Evolutionary conservation across 1,284 basidiomycete species (phyloP).

Genomic region (Ustilago cynodontis): DNA sequence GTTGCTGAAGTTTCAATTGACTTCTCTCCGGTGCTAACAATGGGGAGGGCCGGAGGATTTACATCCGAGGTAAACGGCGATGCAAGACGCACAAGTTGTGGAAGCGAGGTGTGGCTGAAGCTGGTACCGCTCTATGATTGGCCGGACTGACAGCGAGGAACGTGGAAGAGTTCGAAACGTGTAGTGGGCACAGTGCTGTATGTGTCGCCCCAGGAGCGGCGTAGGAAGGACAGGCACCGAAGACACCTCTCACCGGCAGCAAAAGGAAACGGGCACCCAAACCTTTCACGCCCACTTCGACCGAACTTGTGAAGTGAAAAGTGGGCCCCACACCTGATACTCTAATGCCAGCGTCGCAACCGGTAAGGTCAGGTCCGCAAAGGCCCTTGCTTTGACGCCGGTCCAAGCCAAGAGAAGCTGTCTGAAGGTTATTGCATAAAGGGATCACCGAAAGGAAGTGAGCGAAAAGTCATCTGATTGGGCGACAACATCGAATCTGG

Average conservation of each 20-base stretch:
- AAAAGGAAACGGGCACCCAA: not conserved
- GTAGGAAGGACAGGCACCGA: too few relatives aligned
- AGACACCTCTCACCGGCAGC: too few relatives aligned
- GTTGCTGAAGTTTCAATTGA: too few relatives aligned
- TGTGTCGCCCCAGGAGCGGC: too few relatives aligned
- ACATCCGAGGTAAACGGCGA: constrained; percentile 18
- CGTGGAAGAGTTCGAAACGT: not conserved
- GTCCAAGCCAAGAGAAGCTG: constrained; percentile 9
- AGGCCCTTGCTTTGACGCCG: constrained; percentile 3
- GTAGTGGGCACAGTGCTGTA: too few relatives aligned
- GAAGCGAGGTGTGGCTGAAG: constrained; percentile 39
- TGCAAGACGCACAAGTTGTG: not conserved
- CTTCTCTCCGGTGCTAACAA: too few relatives aligned
- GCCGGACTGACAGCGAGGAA: not conserved
- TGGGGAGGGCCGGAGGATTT: not conserved
- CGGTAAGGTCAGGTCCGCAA: not conserved
- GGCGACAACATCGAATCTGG: too few relatives aligned
- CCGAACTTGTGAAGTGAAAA: not conserved
- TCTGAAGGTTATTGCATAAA: not conserved
- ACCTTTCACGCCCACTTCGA: not conserved
- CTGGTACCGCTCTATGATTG: constrained; percentile 15
- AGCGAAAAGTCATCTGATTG: not conserved
- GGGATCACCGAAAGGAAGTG: not conserved
- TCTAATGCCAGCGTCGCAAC: not conserved
- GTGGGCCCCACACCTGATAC: not conserved